These are phyloP conservation scores for Cadophora sp. DNA, from an alignment of 2,329 filamentous ascomycete species.

Conservation along the genomic window DNA sequence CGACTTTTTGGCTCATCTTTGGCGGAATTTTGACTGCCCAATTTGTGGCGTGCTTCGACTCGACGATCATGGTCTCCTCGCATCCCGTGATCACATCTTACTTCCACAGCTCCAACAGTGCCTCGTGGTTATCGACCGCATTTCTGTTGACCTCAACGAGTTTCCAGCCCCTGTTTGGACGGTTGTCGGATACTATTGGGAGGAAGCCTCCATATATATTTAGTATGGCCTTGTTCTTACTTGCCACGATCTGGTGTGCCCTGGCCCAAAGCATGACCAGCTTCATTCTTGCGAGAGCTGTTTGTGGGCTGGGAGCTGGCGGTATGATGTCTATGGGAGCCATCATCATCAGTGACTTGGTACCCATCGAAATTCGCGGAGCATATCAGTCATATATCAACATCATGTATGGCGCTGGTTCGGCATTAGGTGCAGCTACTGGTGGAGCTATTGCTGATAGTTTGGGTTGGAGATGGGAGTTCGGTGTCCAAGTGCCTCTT, in stretches of 20 bases:
- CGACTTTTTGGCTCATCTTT: slow-evolving; percentile 68
- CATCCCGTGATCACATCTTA: slow-evolving; percentile 84
- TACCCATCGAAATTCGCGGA: slow-evolving; percentile 70
- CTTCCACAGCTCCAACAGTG: slow-evolving; percentile 78
- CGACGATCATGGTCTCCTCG: slow-evolving; percentile 80
- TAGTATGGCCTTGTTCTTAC: slow-evolving; percentile 65
- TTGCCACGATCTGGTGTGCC: slow-evolving; percentile 73
- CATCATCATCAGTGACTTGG: slow-evolving; percentile 76
- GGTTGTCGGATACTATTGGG: slow-evolving; percentile 76
- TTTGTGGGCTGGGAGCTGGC: slow-evolving; percentile 77
- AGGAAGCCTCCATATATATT: slow-evolving; percentile 70
- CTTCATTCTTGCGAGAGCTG: slow-evolving; percentile 73
- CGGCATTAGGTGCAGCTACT: slow-evolving; percentile 68
- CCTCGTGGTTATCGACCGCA: slow-evolving; percentile 82
- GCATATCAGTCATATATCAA: slow-evolving; percentile 77
- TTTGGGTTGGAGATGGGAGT: slow-evolving; percentile 78
- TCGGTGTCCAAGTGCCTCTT: slow-evolving; percentile 63
- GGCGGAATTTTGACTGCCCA: slow-evolving; percentile 62
- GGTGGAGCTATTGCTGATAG: slow-evolving; percentile 74
- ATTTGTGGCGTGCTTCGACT: slow-evolving; percentile 72
- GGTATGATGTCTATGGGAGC: slow-evolving; percentile 72
- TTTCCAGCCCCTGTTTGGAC: slow-evolving; percentile 76
- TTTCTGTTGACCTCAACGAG: slow-evolving; percentile 80
- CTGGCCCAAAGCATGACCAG: slow-evolving; percentile 70
- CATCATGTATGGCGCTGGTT: slow-evolving; percentile 64